A percentile compares a stretch with the other conserved stretches of the same genome.
Conservation (phyloP, 805 yeast species). For the Candida gorgasii region DNA sequence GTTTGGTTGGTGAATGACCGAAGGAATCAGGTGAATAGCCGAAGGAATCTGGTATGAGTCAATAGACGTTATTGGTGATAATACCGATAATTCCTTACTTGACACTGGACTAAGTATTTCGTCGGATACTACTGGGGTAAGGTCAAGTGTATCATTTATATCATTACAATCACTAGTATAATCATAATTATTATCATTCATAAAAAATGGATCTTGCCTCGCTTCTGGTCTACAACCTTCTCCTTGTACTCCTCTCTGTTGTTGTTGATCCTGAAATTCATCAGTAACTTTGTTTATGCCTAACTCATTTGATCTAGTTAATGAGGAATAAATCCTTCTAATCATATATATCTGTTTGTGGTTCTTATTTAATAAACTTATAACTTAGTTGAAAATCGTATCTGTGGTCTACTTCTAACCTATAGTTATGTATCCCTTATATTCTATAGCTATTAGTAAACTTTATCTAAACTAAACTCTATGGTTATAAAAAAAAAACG, state of each 20-base stretch:
- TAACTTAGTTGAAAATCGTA: too few relatives aligned
- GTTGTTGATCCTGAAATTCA: neutral
- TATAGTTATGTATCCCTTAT: too few relatives aligned
- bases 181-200: neutral
- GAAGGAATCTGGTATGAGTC: constrained; percentile 19
- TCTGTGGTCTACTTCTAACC: neutral
- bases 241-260: neutral
- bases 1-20: constrained; percentile 5
- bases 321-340: constrained; percentile 9
- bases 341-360: constrained; percentile 5
- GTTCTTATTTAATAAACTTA: too few relatives aligned
- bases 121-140: constrained; percentile 3
- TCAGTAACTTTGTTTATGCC: neutral
- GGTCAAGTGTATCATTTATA: neutral
- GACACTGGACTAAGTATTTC: constrained; percentile 10
- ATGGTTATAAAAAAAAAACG: neutral
- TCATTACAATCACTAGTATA: neutral
- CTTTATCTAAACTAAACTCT: neutral
- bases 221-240: neutral
- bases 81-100: neutral
- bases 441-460: neutral
- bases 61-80: constrained; percentile 30
- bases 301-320: constrained; percentile 4
- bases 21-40: constrained; percentile 5
- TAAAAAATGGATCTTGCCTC: neutral